Evolutionary conservation across 345 rosid species (phyloP).

Genomic region (Populus tremula): DNA sequence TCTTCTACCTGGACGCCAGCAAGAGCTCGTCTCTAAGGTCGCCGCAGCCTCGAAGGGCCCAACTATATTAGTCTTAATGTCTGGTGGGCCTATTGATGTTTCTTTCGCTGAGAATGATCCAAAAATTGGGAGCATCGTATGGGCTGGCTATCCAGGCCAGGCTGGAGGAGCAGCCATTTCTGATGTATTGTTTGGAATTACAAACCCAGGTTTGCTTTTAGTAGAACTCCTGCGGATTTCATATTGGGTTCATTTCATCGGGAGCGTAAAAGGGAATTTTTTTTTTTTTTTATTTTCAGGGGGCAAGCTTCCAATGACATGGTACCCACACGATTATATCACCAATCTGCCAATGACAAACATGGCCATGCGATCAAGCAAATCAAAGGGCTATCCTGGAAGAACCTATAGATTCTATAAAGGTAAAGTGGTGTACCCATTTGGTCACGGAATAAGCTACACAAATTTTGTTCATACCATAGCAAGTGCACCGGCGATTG

Average conservation of each 20-base stretch:
- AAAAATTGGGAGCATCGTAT: conserved; percentile 18
- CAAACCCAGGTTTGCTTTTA: conserved; percentile 22
- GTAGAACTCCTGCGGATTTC: not conserved
- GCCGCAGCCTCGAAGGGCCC: conserved; percentile 26
- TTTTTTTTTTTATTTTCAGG: not conserved
- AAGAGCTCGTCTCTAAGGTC: conserved; percentile 23
- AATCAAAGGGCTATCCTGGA: conserved; percentile 20
- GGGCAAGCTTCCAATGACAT: conserved; percentile 36
- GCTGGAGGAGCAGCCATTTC: conserved; percentile 36
- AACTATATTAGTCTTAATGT: conserved; percentile 27
- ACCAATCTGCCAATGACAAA: conserved; percentile 30
- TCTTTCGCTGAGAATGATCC: conserved; percentile 25
- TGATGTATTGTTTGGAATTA: conserved; percentile 22
- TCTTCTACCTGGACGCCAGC: conserved; percentile 32
- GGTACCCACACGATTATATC: conserved; percentile 35
- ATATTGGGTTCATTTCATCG: not conserved
- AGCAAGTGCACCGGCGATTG: conserved; percentile 50
- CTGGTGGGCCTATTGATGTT: conserved; percentile 33
- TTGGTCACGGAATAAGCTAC: conserved; percentile 87
- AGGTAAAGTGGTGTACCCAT: conserved; percentile 76
- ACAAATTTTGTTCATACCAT: conserved; percentile 54
- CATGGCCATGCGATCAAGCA: conserved; percentile 30
- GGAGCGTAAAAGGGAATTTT: not conserved
- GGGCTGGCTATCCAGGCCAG: conserved; percentile 35
- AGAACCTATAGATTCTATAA: conserved; percentile 58